These are phyloP conservation scores for Talaromyces sp. DNA, from an alignment of 2,329 filamentous ascomycete genomes.

Conservation along the genomic window DNA sequence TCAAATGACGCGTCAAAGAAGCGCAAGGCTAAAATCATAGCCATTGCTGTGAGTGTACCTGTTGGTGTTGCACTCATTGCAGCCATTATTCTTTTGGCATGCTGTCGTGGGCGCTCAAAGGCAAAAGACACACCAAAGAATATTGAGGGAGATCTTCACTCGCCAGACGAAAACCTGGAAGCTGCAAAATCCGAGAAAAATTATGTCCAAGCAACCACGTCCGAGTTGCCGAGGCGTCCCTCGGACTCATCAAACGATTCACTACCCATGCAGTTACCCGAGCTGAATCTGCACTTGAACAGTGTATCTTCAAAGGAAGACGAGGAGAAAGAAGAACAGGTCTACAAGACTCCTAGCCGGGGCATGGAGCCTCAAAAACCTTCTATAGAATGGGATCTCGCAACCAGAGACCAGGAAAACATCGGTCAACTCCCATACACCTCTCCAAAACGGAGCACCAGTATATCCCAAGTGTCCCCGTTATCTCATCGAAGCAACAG, in stretches of 20 bases:
- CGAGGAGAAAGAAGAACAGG: slow-evolving; percentile 9
- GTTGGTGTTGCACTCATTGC: slow-evolving; percentile 23
- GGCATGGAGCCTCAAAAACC: slow-evolving; percentile 18
- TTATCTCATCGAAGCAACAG: slow-evolving; percentile 23
- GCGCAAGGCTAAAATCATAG: slow-evolving; percentile 33
- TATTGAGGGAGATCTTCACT: slow-evolving; percentile 9
- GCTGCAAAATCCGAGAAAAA: slow-evolving; percentile 17
- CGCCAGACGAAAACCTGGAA: background rate
- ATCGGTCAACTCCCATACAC: slow-evolving; percentile 16
- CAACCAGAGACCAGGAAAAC: slow-evolving; percentile 16
- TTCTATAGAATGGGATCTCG: slow-evolving; percentile 25
- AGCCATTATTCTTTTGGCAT: slow-evolving; percentile 28
- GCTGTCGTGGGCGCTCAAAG: slow-evolving; percentile 24
- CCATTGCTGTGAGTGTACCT: slow-evolving; percentile 31
- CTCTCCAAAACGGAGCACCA: slow-evolving; percentile 22
- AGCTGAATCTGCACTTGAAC: slow-evolving; percentile 29
- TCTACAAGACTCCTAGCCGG: background rate
- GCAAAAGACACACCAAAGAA: slow-evolving; percentile 17
- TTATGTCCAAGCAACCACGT: slow-evolving; percentile 16
- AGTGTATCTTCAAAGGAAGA: slow-evolving; percentile 20
- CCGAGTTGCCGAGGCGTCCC: slow-evolving; percentile 18
- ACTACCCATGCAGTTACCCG: slow-evolving; percentile 25
- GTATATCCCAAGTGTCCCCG: slow-evolving; percentile 24
- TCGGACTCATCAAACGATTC: slow-evolving; percentile 19
- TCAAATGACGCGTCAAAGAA: slow-evolving; percentile 14